phyloP scores from a whole-genome alignment of 192 early-diverging fungal species.

The Phlyctochytrium bullatum region DNA sequence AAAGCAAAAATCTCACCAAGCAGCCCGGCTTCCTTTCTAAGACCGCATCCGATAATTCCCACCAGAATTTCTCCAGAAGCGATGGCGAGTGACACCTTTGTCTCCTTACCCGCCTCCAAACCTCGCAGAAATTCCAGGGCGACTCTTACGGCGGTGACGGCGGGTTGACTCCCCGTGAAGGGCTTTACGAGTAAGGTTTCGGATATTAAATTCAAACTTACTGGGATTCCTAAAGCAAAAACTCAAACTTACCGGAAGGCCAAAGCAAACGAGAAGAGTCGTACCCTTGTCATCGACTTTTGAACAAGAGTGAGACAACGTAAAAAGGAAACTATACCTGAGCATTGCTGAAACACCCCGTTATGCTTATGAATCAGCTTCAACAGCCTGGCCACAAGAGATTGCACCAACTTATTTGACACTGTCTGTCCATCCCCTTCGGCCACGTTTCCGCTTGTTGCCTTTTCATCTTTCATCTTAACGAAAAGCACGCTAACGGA shows the following conservation, averaged over 20 bases:
- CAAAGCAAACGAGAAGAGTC: not conserved
- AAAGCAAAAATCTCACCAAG: no score
- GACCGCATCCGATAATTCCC: not conserved
- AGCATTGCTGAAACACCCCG: conserved; percentile 4
- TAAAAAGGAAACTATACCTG: not conserved
- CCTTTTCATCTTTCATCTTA: not conserved
- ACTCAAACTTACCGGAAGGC: not conserved
- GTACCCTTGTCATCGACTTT: conserved; percentile 1
- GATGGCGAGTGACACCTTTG: not conserved
- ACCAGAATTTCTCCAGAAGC: not conserved
- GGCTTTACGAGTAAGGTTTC: no score
- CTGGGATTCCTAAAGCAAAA: not conserved
- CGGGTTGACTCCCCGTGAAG: no score
- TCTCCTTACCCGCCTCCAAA: not conserved
- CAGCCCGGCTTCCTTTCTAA: not conserved
- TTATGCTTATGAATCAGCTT: not conserved
- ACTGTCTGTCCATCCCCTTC: not conserved
- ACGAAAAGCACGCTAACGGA: not conserved
- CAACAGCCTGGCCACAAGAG: not conserved
- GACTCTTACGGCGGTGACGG: not conserved
- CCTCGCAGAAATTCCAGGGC: not conserved
- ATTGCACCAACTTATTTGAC: not conserved
- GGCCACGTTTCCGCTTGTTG: not conserved
- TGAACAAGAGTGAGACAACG: not conserved
- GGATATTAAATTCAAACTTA: not conserved